Evolutionary conservation across 2,329 filamentous ascomycete species (phyloP), one percentile per base, ranked within the genome.

Genomic region (Macrophomina pseudophaseolina): DNA sequence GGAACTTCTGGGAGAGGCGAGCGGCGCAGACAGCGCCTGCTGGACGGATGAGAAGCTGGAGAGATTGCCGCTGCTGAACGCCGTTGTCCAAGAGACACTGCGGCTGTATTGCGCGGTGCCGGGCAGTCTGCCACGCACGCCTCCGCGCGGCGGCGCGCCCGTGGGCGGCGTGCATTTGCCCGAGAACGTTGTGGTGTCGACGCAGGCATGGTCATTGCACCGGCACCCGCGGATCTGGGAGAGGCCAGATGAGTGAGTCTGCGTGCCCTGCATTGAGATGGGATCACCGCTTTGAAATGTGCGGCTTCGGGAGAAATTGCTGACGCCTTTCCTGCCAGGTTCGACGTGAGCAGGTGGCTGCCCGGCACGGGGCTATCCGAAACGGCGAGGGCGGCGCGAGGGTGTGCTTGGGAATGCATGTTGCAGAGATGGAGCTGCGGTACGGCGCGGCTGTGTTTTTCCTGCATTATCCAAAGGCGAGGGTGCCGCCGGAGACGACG

Each of bases 341-440:
- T 68, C 58, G 28, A 23, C 54, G 12, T 28, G n/a, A n/a, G n/a
- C n/a, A n/a, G n/a, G n/a, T n/a, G n/a, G n/a, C n/a, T n/a, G n/a
- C n/a, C n/a, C n/a, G n/a, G n/a, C n/a, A n/a, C n/a, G n/a, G n/a
- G n/a, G n/a, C n/a, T n/a, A n/a, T n/a, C n/a, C n/a, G n/a, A n/a
- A n/a, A n/a, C n/a, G n/a, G n/a, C n/a, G 87, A 89, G 1, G 90
- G 86, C 28, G 90, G 90, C 0, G 87, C 89, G 0, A 81, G 89
- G 30, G 89, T 90, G 77, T 92, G 90, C 70, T 80, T 92, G 6
- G 90, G 90, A 0, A 86, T 87, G 4, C 89, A 92, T 71, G 86
- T 92, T 69, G 90, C 90, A 0, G 76, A 79, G 18, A 86, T 86
- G 75, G 86, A 88, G 70, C 71, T 88, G 33, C 79, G 85, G 11